Evolutionary conservation across 2,329 filamentous ascomycete species (phyloP).

Genomic region (Claviceps sp.): DNA sequence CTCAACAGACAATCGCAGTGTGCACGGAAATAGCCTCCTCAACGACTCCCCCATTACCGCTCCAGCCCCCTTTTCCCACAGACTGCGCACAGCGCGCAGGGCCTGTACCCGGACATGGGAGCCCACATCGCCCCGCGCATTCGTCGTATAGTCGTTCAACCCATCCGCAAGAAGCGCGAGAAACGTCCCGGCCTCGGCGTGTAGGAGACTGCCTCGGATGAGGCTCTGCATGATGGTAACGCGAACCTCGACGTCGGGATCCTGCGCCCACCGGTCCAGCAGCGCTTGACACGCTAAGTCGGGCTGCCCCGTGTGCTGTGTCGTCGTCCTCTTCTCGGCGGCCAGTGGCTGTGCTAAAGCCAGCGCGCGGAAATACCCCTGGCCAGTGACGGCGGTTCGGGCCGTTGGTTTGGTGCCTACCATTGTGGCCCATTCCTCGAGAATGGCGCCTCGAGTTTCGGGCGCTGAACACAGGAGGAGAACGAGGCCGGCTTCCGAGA

Average conservation of each 20-base stretch:
- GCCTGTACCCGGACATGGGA: slow-evolving; percentile 75
- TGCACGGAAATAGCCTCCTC: slow-evolving; percentile 30
- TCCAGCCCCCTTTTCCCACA: slow-evolving; percentile 31
- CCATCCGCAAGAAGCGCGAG: slow-evolving; percentile 38
- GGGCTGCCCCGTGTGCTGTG: slow-evolving; percentile 3
- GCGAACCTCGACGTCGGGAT: slow-evolving; percentile 36
- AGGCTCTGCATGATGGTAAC: slow-evolving; percentile 44
- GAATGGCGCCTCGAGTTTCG: slow-evolving; percentile 22
- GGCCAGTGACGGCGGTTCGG: slow-evolving; percentile 25
- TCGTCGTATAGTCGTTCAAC: slow-evolving; percentile 83
- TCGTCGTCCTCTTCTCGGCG: slow-evolving; percentile 3
- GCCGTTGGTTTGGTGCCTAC: slow-evolving; percentile 22
- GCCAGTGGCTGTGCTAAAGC: slow-evolving; percentile 34
- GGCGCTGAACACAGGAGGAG: slow-evolving; percentile 32
- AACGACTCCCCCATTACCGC: slow-evolving; percentile 19
- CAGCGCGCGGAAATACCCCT: slow-evolving; percentile 41
- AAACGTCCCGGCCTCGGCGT: slow-evolving; percentile 26
- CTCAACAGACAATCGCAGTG: slow-evolving; percentile 64
- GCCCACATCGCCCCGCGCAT: slow-evolving; percentile 78
- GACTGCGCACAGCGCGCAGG: slow-evolving; percentile 57
- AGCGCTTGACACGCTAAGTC: slow-evolving; percentile 31
- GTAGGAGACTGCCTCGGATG: slow-evolving; percentile 31
- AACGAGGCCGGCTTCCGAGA: slow-evolving; percentile 37
- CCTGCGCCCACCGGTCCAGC: slow-evolving; percentile 37
- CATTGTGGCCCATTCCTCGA: slow-evolving; percentile 33